Percentiles rank a stretch among this genome's conserved stretches.
Conservation (phyloP, 2,329 filamentous ascomycete genomes). For the Leptodontidium sp. region DNA sequence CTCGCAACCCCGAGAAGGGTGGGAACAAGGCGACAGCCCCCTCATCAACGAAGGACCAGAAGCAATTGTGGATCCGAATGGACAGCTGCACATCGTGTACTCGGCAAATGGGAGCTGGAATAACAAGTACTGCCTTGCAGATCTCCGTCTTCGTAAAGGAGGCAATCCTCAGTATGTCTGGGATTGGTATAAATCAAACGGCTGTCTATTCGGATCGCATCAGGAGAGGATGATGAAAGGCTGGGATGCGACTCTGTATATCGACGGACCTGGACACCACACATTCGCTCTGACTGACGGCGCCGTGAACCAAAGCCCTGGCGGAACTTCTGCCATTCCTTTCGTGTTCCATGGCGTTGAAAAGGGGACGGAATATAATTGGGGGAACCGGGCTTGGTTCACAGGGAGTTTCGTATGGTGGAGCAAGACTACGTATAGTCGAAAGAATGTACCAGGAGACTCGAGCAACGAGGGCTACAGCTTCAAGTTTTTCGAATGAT, state of each 20-base stretch:
- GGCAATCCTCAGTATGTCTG: conserved; percentile 6
- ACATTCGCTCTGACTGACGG: conserved; percentile 12
- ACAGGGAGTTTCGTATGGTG: conserved; percentile 18
- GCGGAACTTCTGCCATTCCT: conserved; percentile 1
- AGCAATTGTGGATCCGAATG: conserved; percentile 1
- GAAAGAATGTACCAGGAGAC: conserved; percentile 18
- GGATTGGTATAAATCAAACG: conserved; percentile 17
- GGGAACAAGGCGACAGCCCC: conserved; percentile 6
- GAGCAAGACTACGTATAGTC: conserved; percentile 15
- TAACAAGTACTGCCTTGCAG: conserved; percentile 13
- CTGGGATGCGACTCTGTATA: conserved; percentile 18
- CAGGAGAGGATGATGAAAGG: conserved; percentile 17
- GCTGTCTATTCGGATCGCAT: conserved; percentile 14
- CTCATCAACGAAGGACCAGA: conserved; percentile 11
- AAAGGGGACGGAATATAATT: conserved; percentile 17
- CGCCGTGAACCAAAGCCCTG: conserved; percentile 14
- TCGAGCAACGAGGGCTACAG: conserved; percentile 16
- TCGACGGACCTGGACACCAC: conserved; percentile 17
- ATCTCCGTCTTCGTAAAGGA: conserved; percentile 7
- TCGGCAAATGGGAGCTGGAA: conserved; percentile 11
- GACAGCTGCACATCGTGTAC: conserved; percentile 9
- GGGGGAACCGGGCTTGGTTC: conserved; percentile 18
- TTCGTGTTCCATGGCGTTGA: conserved; percentile 20
- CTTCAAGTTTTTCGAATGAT: conserved; percentile 17
- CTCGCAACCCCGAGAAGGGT: conserved; percentile 11